A percentile compares a stretch with the other conserved stretches of the same genome.
Evolutionary conservation across 768 basidiomycete genomes (phyloP).

Genomic region (Tremella mesenterica): DNA sequence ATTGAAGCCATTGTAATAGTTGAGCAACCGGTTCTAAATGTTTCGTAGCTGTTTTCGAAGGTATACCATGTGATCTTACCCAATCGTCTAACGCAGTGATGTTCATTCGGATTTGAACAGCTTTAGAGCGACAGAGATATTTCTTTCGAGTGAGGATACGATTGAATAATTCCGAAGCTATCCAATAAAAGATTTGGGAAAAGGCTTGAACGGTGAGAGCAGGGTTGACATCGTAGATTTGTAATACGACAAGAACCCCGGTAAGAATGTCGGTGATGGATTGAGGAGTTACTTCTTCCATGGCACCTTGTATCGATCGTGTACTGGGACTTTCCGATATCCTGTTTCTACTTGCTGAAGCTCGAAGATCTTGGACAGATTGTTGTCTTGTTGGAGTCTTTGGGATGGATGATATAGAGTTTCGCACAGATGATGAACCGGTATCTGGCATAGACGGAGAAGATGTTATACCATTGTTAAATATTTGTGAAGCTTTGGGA

Average conservation of each 20-base stretch:
- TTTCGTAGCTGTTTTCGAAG: constrained; percentile 58
- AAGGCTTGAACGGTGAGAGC: constrained; percentile 78
- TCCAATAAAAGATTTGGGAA: constrained; percentile 99
- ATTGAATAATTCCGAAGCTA: constrained; percentile 61
- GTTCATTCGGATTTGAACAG: constrained; percentile 83
- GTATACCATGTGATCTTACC: constrained; percentile 72
- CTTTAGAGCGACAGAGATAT: constrained; percentile 80
- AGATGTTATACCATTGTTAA: constrained; percentile 10
- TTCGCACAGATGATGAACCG: constrained; percentile 16
- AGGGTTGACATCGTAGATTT: constrained; percentile 79
- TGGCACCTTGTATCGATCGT: constrained; percentile 6
- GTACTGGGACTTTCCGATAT: not conserved
- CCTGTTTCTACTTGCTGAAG: not conserved
- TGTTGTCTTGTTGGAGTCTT: constrained; percentile 6
- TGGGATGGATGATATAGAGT: constrained; percentile 1
- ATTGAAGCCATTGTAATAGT: constrained; percentile 55
- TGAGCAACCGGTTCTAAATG: constrained; percentile 81
- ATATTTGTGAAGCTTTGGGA: constrained; percentile 17
- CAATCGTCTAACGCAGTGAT: constrained; percentile 79
- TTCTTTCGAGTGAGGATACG: constrained; percentile 60
- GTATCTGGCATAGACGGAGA: constrained; percentile 7
- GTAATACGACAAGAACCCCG: constrained; percentile 71
- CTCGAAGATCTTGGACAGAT: constrained; percentile 17
- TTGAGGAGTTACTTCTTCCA: constrained; percentile 8
- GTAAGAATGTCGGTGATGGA: constrained; percentile 71